Evolutionary conservation across 2,329 filamentous ascomycete genomes (phyloP), one percentile per base, ranked within the genome.

Genomic region (Gyromitra esculenta): DNA sequence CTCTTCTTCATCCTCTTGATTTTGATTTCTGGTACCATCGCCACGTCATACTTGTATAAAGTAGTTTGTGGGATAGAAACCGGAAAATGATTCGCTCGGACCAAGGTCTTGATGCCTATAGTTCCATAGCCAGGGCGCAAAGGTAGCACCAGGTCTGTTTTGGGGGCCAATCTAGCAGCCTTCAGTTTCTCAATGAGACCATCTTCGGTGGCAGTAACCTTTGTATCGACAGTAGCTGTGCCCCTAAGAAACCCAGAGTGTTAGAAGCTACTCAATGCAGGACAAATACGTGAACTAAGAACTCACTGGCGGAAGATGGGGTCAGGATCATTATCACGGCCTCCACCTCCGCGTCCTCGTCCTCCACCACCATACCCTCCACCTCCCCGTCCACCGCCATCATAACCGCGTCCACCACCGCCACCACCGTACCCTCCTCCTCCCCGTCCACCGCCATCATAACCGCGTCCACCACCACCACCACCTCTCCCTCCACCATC

Each of bases 131-230:
- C 76, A 50, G 80, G 80, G 67, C 80, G 78, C 13, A 76, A 72
- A n/a, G 79, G 77, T 45, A 78, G 68, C 8, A 68, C 73, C 21
- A 59, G 11, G 31, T 79, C 79, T 31, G 65, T 60, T 48, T 68
- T 75, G 5, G 70, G 57, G 5, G 62, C 48, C 11, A 77, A 13
- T 37, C 56, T 56, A 11, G 76, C 71, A 31, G 64, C 50, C 74
- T 79, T 77, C 66, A 80, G 66, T 25, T 59, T 66, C 18, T 60
- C 73, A 41, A 82, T 81, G 25, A 82, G 82, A 0, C 64, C 41
- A 64, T 83, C 76, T 71, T 84, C 83, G n/a, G 82, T 79, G 0
- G 77, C 79, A 0, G 78, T 76, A 25, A 83, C 70, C 4, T 74
- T 74, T 2, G 68, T 63, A 71, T 83, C 82, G 1, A 82, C 78